A percentile compares a stretch with the other conserved stretches of the same genome.
Conservation (phyloP, 768 basidiomycete genomes). For the Strobilomyces echinocephalus region DNA sequence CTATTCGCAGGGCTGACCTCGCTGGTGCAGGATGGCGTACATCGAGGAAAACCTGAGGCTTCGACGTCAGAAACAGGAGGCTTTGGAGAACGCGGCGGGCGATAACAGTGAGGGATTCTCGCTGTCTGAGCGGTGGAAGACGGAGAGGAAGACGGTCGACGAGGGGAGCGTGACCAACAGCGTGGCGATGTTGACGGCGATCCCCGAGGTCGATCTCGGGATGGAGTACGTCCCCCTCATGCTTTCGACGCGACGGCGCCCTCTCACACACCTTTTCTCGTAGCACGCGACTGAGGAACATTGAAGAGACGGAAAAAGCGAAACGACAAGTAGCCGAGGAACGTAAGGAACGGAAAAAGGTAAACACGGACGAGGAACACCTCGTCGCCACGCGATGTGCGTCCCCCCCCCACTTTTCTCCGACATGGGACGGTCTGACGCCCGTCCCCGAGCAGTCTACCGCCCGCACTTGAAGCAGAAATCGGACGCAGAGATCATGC, state of each 20-base stretch:
- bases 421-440: not conserved
- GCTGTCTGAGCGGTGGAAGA: conserved; percentile 61
- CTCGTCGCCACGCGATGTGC: conserved; percentile 84
- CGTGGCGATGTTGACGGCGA: conserved; percentile 93
- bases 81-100: conserved; percentile 39
- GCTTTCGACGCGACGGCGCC: no score
- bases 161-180: conserved; percentile 94
- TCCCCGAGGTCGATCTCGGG: conserved; percentile 96
- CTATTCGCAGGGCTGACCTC: not conserved
- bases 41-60: conserved; percentile 91
- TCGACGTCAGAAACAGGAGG: conserved; percentile 52
- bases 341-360: conserved; percentile 52
- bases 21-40: conserved; percentile 74
- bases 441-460: conserved; percentile 52
- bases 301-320: conserved; percentile 96
- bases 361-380: conserved; percentile 69
- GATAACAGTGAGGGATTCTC: conserved; percentile 72
- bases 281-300: conserved; percentile 88
- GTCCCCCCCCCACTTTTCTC: conserved; percentile 23
- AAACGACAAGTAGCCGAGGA: conserved; percentile 81
- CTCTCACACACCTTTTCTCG: no score
- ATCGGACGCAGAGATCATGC: conserved; percentile 82
- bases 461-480: conserved; percentile 77
- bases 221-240: conserved; percentile 74
- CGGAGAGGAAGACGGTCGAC: conserved; percentile 54